Conservation (phyloP, 1,139 yeast species). For the Nakaseomyces bracarensis region DNA sequence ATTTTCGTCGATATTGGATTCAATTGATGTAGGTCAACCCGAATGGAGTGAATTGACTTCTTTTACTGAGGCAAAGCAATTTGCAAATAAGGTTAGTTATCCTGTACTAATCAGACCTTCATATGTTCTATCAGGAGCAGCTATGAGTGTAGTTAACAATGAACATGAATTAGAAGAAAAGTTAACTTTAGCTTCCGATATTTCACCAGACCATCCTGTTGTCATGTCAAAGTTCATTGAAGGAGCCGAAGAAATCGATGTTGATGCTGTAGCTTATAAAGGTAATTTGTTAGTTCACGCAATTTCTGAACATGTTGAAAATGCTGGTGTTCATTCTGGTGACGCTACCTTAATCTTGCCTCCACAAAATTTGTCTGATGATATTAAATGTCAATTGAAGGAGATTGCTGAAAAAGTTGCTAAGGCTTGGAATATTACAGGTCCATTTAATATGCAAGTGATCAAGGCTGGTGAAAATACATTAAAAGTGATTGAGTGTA, state of each 20-base stretch:
- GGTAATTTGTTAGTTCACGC: conserved; percentile 91
- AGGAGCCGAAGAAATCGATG: conserved; percentile 94
- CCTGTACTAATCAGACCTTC: conserved; percentile 98
- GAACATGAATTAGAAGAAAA: conserved; percentile 72
- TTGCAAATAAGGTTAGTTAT: conserved; percentile 81
- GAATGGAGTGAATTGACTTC: conserved; percentile 94
- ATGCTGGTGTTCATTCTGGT: conserved; percentile 98
- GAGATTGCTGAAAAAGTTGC: conserved; percentile 90
- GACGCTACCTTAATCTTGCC: conserved; percentile 95
- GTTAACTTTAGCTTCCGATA: conserved; percentile 80
- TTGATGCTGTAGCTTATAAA: conserved; percentile 88
- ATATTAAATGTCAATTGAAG: conserved; percentile 54
- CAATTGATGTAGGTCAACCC: conserved; percentile 91
- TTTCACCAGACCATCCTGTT: conserved; percentile 93
- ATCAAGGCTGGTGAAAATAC: conserved; percentile 59
- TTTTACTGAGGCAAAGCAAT: conserved; percentile 71
- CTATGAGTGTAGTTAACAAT: conserved; percentile 86
- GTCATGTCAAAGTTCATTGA: conserved; percentile 92
- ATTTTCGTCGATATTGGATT: conserved; percentile 88
- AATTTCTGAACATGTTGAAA: conserved; percentile 94
- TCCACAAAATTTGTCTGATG: conserved; percentile 64
- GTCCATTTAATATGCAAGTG: conserved; percentile 98
- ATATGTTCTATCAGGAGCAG: conserved; percentile 95
- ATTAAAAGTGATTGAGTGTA: conserved; percentile 94
- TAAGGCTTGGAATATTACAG: conserved; percentile 87